phyloP scores from a whole-genome alignment of 1,284 basidiomycete species.

The Taiwanofungus camphoratus region DNA sequence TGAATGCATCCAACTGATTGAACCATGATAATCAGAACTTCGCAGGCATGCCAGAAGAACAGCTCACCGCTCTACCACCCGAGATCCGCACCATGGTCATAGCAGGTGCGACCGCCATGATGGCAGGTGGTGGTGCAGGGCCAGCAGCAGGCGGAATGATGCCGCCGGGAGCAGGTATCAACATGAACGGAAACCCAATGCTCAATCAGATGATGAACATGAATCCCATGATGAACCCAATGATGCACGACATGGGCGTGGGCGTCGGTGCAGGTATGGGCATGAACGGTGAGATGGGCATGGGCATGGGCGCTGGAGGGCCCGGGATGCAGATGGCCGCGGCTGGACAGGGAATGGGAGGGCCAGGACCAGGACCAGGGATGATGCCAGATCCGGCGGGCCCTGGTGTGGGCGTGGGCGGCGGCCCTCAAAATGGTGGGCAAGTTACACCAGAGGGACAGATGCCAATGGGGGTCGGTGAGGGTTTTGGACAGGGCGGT shows the following conservation, averaged over 20 bases:
- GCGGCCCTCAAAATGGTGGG: slow-evolving; percentile 19
- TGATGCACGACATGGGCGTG: slow-evolving; percentile 46
- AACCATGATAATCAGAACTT: slow-evolving; percentile 51
- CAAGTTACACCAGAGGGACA: slow-evolving; percentile 29
- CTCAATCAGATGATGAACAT: slow-evolving; percentile 47
- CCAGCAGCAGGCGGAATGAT: slow-evolving; percentile 50
- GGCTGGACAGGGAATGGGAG: slow-evolving; percentile 9
- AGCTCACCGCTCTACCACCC: slow-evolving; percentile 64
- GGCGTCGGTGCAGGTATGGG: slow-evolving; percentile 34
- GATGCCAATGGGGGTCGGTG: slow-evolving; percentile 44
- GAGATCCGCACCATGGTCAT: slow-evolving; percentile 81
- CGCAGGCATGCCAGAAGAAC: slow-evolving; percentile 76
- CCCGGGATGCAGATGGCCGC: slow-evolving; percentile 42
- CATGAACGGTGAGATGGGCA: slow-evolving; percentile 45
- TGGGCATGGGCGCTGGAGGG: slow-evolving; percentile 33
- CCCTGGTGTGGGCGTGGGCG: slow-evolving; percentile 10
- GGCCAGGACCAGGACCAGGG: slow-evolving; percentile 5
- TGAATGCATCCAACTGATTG: neutral
- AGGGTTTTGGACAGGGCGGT: slow-evolving; percentile 22
- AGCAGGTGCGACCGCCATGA: slow-evolving; percentile 69
- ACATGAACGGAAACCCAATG: slow-evolving; percentile 30
- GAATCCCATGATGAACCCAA: slow-evolving; percentile 33
- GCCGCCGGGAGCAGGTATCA: slow-evolving; percentile 32
- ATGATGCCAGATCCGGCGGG: slow-evolving; percentile 20
- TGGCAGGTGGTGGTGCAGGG: slow-evolving; percentile 50